These are phyloP conservation scores for Nannochloropsis gaditana DNA, from an alignment of 108 stramenopile genomes.

Conservation along the genomic window DNA sequence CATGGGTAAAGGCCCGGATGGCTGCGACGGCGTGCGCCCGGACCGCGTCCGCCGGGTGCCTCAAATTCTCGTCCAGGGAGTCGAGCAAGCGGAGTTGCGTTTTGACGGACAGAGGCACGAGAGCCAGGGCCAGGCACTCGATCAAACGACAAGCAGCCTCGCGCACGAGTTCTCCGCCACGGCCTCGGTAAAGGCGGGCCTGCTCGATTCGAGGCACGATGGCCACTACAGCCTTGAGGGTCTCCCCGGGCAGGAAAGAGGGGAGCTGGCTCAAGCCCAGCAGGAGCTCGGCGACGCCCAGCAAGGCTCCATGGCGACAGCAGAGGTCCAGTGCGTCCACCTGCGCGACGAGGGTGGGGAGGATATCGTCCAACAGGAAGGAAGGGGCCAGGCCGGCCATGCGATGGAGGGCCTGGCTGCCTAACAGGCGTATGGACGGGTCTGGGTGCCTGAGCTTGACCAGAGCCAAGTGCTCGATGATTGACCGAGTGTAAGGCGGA, in stretches of 20 bases:
- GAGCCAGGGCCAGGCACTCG: constrained; percentile 70
- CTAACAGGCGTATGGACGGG: constrained; percentile 65
- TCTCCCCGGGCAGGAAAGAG: constrained; percentile 11
- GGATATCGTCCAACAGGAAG: constrained; percentile 54
- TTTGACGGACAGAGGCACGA: not conserved
- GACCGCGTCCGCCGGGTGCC: constrained; percentile 83
- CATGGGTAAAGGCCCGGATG: constrained; percentile 60
- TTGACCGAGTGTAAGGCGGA: constrained; percentile 51
- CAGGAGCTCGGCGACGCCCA: constrained; percentile 38
- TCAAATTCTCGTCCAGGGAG: constrained; percentile 77
- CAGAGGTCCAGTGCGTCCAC: constrained; percentile 30
- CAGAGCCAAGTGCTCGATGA: constrained; percentile 63
- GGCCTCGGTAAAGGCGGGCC: constrained; percentile 86
- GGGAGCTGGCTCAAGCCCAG: constrained; percentile 36
- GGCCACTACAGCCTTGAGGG: constrained; percentile 43
- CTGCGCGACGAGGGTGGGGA: constrained; percentile 53
- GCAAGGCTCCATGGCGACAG: constrained; percentile 43
- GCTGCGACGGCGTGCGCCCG: constrained; percentile 72
- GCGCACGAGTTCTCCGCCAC: constrained; percentile 90
- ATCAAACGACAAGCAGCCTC: constrained; percentile 80
- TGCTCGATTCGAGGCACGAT: constrained; percentile 79
- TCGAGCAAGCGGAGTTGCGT: constrained; percentile 71
- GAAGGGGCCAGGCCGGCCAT: constrained; percentile 60
- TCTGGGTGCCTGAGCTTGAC: constrained; percentile 88
- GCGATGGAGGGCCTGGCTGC: constrained; percentile 65